A percentile compares a stretch with the other conserved stretches of the same genome.
These are phyloP conservation scores for Exophiala sp. DNA, from an alignment of 2,329 filamentous ascomycete species.

Conservation along the genomic window DNA sequence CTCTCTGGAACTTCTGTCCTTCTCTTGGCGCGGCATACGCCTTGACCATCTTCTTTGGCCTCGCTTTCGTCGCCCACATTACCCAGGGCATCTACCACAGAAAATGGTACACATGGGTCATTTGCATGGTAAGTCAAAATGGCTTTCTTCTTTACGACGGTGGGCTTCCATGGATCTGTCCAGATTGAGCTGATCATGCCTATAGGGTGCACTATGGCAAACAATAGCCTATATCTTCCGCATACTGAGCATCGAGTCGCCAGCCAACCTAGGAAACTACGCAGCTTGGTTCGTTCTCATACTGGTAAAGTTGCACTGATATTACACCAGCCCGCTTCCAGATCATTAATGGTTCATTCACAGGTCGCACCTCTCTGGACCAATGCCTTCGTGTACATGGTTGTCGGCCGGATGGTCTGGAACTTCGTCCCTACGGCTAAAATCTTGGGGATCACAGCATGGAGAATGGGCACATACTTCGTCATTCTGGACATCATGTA, in stretches of 20 bases:
- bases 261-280: not conserved
- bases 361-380: conserved; percentile 3
- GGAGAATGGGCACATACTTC: conserved; percentile 36
- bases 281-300: conserved; percentile 1
- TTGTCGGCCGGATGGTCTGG: conserved; percentile 44
- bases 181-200: not conserved
- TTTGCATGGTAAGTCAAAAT: not conserved
- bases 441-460: conserved; percentile 37
- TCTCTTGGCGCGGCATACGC: not conserved
- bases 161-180: not conserved
- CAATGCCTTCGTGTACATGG: conserved; percentile 47
- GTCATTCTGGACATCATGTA: conserved; percentile 39
- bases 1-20: conserved; percentile 2
- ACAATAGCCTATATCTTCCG: not conserved
- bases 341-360: not conserved
- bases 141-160: not conserved
- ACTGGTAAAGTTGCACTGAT: not conserved
- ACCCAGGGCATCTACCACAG: not conserved
- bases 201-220: conserved; percentile 3
- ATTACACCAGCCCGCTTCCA: not conserved
- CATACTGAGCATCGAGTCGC: not conserved
- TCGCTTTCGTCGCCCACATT: not conserved
- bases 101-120: not conserved
- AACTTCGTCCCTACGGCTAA: conserved; percentile 38
- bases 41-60: not conserved